Base-by-base conservation (phyloP, 306 rosid genomes). In the Rubus parviflorus region DNA sequence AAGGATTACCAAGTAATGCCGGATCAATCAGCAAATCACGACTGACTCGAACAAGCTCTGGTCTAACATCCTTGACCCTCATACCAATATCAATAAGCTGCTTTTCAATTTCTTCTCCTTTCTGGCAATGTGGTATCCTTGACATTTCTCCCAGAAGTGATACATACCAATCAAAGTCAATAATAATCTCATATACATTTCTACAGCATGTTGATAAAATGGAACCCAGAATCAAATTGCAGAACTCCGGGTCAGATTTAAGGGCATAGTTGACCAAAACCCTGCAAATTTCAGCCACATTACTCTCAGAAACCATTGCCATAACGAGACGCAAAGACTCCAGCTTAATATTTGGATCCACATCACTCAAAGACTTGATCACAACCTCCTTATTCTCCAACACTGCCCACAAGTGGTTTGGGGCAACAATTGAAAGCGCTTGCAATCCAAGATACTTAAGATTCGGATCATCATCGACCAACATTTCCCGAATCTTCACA, bases 111-210 rank as follows among this genome's bases (percentile, higher is more conserved):
- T 95, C 99, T 71, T 85, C 96, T 62, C 96, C 97, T 77, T 83
- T 85, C 72, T 80, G 92, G 86, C 97, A 95, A 80, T 88, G 89
- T 51, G 89, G 97, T 77, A 95, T 91, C 68, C 89, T 88, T 0
- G 97, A 73, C 91, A 95, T 90, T 60, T 92, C 99, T 70, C 97
- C 97, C 67, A 95, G 82, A 75, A 92, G 96, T 0, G 87, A 83
- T 40, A 90, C 93, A 75, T 92, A 95, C 97, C 98, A 92, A 80
- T 95, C 97, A 30, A 95, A 92, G 85, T 95, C 98, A 17, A 87
- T 48, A 72, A 95, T 77, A 8, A 92, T 89, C 89, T 90, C 93
- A 20, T 95, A 95, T 15, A 92, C 78, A 82, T 90, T 89, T 73
- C 86, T 74, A 45, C 82, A 46, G 75, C 98, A 89, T 0, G 97